These are phyloP conservation scores for Russula compacta DNA, from an alignment of 768 basidiomycete species.

Conservation along the genomic window DNA sequence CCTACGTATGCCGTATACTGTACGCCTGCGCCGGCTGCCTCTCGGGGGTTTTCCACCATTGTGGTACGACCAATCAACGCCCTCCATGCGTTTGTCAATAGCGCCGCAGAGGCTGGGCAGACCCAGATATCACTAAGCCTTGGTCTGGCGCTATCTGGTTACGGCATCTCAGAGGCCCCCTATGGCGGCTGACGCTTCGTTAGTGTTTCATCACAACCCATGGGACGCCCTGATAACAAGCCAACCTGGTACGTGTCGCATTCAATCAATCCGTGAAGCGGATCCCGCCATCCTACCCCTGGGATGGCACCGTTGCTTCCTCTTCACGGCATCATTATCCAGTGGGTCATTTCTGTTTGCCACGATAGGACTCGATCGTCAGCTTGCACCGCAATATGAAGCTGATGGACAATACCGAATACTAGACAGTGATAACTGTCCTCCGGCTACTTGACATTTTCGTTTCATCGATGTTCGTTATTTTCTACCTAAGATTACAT, in stretches of 20 bases:
- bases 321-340: constrained; percentile 7
- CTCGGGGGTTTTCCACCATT: constrained; percentile 12
- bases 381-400: too few relatives aligned
- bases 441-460: neutral
- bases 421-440: too few relatives aligned
- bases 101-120: constrained; percentile 15
- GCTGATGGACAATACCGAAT: too few relatives aligned
- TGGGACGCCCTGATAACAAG: neutral
- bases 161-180: constrained; percentile 10
- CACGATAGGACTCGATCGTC: neutral
- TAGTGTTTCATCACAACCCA: constrained; percentile 14
- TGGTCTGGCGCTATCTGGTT: constrained; percentile 4
- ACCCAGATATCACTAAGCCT: constrained; percentile 15
- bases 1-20: neutral
- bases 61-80: constrained; percentile 11
- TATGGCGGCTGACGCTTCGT: constrained; percentile 10
- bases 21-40: constrained; percentile 2
- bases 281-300: neutral
- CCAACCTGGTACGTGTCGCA: neutral
- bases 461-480: constrained; percentile 19
- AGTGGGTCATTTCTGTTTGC: neutral
- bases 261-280: constrained; percentile 10
- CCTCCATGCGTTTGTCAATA: constrained; percentile 12
- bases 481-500: constrained; percentile 23
- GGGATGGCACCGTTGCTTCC: neutral